Base-by-base conservation (phyloP, 805 yeast species). In the Saccharomycopsis selenospora region DNA sequence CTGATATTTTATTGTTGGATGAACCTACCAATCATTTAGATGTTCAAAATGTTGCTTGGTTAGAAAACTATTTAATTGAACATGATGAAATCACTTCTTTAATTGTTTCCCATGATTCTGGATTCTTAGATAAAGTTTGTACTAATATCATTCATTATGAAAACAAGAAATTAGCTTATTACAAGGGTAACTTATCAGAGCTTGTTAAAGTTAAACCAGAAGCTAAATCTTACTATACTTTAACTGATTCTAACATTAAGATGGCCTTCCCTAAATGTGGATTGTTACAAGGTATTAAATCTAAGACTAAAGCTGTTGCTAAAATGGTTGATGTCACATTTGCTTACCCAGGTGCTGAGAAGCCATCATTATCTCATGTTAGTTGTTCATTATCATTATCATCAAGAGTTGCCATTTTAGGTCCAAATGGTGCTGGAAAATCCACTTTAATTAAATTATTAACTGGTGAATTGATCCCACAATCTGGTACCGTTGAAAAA, bases 241-340 rank as follows among this genome's bases (percentile, higher is more conserved):
- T 91, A 64, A 82, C 95, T 28, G 98, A 91, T 65, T 79, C 93
- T 24, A 85, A 85, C 58, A 93, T 91, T 50, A 86, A 90, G 69
- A 91, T 91, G 97, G 88, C 88, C 24, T 93, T 91, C 86, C 99
- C 99, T 58, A 91, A 96, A 7, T 97, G 98, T 51, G 99, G 99
- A 59, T 84, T 93, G 56, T 73, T 93, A 59, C 82, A 96, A n/a
- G 99, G 99, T 67, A 97, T 91, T 46, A 85, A 90, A 66, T 89
- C 97, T 33, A 85, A 77, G 65, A 89, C 98, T 3, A 80, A 96
- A 65, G 86, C 98, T 50, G 95, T 91, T 62, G 95, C 95, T 7
- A 77, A 91, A 56, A 76, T 93, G 83, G 61, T 82, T 27, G 73
- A 85, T 64, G 96, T 90, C 20, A 82, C 95, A 1, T 93, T 88